Base-by-base conservation (phyloP, 1,139 yeast species). In the Entelexis sorbosivorans region DNA sequence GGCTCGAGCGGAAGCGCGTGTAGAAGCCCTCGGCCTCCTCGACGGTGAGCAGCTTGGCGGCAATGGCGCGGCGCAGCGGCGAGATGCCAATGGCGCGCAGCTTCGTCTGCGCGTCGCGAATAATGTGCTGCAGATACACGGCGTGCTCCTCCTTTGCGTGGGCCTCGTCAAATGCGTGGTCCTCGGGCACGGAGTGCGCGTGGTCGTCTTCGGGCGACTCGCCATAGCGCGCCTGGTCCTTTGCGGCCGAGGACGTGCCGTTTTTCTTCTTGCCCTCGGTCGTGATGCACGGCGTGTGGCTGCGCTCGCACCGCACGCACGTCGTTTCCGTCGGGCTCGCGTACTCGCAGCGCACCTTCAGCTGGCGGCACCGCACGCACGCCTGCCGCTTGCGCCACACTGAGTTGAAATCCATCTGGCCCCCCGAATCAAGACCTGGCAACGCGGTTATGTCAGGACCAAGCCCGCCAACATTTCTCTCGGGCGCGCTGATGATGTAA, bases 321-420 rank as follows among this genome's bases (percentile, higher is more conserved):
- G 53, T 42, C 11, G 51, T 52, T 17, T 53, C 53, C 1, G 56
- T 52, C 11, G 60, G 61, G 42, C 56, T 54, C 19, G 56, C 56
- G 51, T 56, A 60, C 45, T 60, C 61, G 48, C 63, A 60, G n/a
- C 63, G 57, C 26, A 57, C 60, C 34, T 60, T 60, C 26, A 59
- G 58, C 22, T 56, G 54, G 9, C 62, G 53, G 53, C 63, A 60
- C 13, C 61, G 56, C 44, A 52, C 54, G 44, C 63, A 60, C 1
- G 63, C 63, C 38, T 51, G 56, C 24, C 61, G 51, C 33, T 54
- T 55, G n/a, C 63, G 56, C 63, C 63, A 60, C 20, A 52, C 51
- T 5, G 49, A 33, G 38, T 44, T 39, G 52, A 54, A 54, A 5
- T 51, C 54, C 48, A 47, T 49, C 16, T 5, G 8, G 13, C n/a